Percentiles rank a stretch among this genome's conserved stretches.
These are phyloP conservation scores for Trapa bicornis DNA, from an alignment of 345 rosid species.

Conservation along the genomic window DNA sequence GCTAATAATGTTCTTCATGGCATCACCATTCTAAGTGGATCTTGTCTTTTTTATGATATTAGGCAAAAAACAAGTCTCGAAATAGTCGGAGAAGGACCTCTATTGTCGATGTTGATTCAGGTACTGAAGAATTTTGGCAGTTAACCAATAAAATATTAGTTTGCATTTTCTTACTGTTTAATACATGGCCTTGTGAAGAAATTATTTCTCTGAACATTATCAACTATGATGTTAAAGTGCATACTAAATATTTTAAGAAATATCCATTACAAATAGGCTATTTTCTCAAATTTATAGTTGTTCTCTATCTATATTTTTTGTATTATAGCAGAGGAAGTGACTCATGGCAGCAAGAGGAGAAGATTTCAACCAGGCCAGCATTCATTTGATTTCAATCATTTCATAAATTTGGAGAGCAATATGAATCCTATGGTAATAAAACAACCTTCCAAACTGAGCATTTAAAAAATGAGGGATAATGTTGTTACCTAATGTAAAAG, in stretches of 20 bases:
- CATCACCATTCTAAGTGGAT: conserved; percentile 5
- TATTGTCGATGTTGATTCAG: conserved; percentile 42
- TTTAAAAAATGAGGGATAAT: background rate
- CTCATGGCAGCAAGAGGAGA: conserved; percentile 27
- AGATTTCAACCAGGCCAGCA: conserved; percentile 19
- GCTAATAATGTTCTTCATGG: conserved; percentile 5
- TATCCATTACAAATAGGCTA: background rate
- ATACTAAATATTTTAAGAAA: background rate
- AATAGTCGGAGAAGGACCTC: conserved; percentile 26
- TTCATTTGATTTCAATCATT: conserved; percentile 24
- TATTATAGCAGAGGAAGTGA: conserved; percentile 12
- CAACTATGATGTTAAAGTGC: background rate
- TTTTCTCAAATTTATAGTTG: too few species aligned
- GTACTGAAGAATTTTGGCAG: conserved; percentile 18
- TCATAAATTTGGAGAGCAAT: conserved; percentile 43
- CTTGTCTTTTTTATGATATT: conserved; percentile 10
- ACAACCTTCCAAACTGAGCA: too few species aligned
- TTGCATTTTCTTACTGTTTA: background rate
- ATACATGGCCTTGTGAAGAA: background rate
- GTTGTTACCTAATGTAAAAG: background rate
- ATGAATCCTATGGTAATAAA: conserved; percentile 23
- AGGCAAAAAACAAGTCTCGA: conserved; percentile 72
- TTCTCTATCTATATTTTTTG: too few species aligned
- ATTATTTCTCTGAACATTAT: background rate
- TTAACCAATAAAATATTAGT: background rate